Evolutionary conservation across 2,329 filamentous ascomycete genomes (phyloP).

Genomic region (Colletotrichum sidae): DNA sequence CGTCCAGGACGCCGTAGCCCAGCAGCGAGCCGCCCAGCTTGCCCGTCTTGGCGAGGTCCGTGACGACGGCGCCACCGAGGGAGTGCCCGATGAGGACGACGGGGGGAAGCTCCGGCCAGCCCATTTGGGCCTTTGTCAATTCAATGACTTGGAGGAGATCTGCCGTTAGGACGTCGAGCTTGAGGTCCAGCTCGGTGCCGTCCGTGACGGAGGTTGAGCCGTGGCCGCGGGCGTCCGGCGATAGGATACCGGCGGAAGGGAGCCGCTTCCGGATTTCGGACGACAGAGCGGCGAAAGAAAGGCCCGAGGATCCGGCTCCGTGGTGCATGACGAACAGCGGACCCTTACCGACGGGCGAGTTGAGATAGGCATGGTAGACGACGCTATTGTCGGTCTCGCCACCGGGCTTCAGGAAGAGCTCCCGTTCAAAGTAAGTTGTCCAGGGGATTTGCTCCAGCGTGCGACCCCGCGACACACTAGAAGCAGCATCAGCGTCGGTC

Average conservation of each 20-base stretch:
- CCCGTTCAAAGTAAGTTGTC: conserved; percentile 91
- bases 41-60: conserved; percentile 79
- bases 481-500: conserved; percentile 21
- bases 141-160: conserved; percentile 80
- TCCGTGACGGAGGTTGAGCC: conserved; percentile 72
- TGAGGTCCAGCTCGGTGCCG: conserved; percentile 68
- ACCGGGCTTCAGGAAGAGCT: conserved; percentile 75
- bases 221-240: conserved; percentile 88
- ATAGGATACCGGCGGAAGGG: conserved; percentile 85
- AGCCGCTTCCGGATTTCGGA: conserved; percentile 81
- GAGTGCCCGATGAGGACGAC: conserved; percentile 91
- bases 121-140: conserved; percentile 74
- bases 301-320: conserved; percentile 90
- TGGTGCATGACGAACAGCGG: conserved; percentile 95
- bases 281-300: conserved; percentile 85
- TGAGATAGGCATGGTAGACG: conserved; percentile 88
- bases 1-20: conserved; percentile 91
- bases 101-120: conserved; percentile 79
- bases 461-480: conserved; percentile 53
- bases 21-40: conserved; percentile 76
- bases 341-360: conserved; percentile 78
- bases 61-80: conserved; percentile 90
- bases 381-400: conserved; percentile 52
- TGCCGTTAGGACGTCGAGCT: conserved; percentile 75
- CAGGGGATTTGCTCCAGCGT: conserved; percentile 78